Conservation (phyloP, 371 early-diverging fungal species). For the Mortierella sp. region DNA sequence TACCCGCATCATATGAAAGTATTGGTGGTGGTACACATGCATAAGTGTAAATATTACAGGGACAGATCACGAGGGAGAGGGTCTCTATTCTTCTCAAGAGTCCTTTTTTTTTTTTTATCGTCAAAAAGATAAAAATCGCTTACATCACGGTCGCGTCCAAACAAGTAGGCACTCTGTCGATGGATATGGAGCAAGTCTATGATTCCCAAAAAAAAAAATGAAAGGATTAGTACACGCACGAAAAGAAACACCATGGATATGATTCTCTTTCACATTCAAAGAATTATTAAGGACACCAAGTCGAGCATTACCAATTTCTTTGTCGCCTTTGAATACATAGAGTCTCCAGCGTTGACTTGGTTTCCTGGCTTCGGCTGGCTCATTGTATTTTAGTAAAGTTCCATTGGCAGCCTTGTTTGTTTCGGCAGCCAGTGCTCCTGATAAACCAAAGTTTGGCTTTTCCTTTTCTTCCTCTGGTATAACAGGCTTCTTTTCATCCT, state of each 20-base stretch:
- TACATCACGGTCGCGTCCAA: slow-evolving; percentile 91
- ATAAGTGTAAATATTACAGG: background rate
- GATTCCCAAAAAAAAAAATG: background rate
- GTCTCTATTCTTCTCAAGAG: background rate
- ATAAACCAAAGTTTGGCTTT: slow-evolving; percentile 83
- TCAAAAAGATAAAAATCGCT: too few species aligned
- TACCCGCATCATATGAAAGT: background rate
- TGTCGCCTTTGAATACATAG: slow-evolving; percentile 92
- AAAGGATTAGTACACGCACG: too few species aligned
- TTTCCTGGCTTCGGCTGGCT: slow-evolving; percentile 90
- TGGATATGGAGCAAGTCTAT: slow-evolving; percentile 86
- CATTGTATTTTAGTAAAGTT: slow-evolving; percentile 86
- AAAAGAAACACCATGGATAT: background rate
- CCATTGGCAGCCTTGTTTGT: slow-evolving; percentile 85
- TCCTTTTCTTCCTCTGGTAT: slow-evolving; percentile 59
- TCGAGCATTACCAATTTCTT: slow-evolving; percentile 79
- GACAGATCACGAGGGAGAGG: background rate
- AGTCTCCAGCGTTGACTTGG: slow-evolving; percentile 82
- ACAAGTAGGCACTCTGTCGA: slow-evolving; percentile 86
- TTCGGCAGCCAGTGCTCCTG: slow-evolving; percentile 89
- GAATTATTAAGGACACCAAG: background rate
- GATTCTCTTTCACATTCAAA: background rate
- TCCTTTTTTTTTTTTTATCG: too few species aligned
- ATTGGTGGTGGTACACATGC: background rate
- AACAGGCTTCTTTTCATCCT: slow-evolving; percentile 54